Base-by-base conservation (phyloP, 164 flowering plant species). In the Piper longum region DNA sequence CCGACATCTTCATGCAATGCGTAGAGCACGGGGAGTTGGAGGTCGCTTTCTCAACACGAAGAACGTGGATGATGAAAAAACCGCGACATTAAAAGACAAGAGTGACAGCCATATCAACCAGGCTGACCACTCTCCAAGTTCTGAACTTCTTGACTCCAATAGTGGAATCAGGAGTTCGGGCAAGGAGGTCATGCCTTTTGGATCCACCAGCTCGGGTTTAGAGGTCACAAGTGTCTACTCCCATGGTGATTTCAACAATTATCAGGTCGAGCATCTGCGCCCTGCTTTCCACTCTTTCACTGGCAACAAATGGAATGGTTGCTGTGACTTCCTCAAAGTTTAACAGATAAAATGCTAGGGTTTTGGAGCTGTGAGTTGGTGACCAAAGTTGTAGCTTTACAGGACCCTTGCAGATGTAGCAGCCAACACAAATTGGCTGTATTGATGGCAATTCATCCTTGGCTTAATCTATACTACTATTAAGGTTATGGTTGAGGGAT, bases 1-100 rank as follows among this genome's bases (percentile, higher is more conserved):
- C 16, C 93, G 97, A 56, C 96, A 91, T 74, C 96, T 79, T 64
- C 97, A 91, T 73, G 97, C 97, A 54, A 68, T 83, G 89, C 84
- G 93, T 17, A 82, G 97, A 55, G 85, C 89, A 67, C 78, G 97
- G 69, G 97, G 97, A 61, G 76, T 79, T 39, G 97, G 97, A 4
- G 97, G 97, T 18, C 88, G 97, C 54, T 89, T 89, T 76, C 65
- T 89, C 73, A 87, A 84, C 75, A 84, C 82, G 56, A 89, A 84
- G 70, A 76, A 42, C 0, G 12, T 39, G 26, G 64, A 63, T 26
- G 65, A 44, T 39, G 74, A 55, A 65, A 75, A 74, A 40, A 77
- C 56, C 12, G 75, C 63, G 65, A 60, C 51, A 48, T 70, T 67
- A 45, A 61, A 26, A 17, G 74, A 72, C 57, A 43, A 62, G 57